Base-by-base conservation (phyloP, 768 basidiomycete genomes). In the Rhodotorula babjevae region DNA sequence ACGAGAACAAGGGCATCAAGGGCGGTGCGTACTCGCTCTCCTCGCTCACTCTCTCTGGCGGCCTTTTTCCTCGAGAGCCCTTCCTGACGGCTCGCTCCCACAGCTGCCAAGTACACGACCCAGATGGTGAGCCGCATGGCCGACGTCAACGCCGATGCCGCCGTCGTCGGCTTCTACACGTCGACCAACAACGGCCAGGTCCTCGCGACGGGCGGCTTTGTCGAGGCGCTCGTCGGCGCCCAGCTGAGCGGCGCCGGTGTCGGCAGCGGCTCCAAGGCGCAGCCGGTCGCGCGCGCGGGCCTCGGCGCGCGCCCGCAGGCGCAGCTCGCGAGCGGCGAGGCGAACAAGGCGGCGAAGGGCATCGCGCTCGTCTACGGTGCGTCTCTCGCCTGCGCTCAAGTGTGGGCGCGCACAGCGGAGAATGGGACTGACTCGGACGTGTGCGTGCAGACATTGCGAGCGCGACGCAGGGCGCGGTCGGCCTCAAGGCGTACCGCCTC, bases 291-390 rank as follows among this genome's bases (percentile, higher is more conserved):
- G 23, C 60, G 71, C 42, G 47, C 71, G 12, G 62, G 66, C 55
- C 44, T 67, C 42, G 62, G 72, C 40, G 16, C 40, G 27, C 36
- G 55, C 56, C 67, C 69, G 67, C 40, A 44, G 42, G 49, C 63
- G 52, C 70, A 67, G 65, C 31, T 67, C 19, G 57, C 63, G 58
- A 59, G n/a, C 6, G 68, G 74, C 5, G 53, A 68, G 25, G 67
- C 60, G 44, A 61, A 71, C 63, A 70, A 74, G 73, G 72, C 60
- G 47, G 77, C 72, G 6, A 63, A 65, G 49, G 77, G 77, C 18
- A 73, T 79, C 63, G 78, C 78, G 4, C 63, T 79, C 44, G 78
- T 79, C 44, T 79, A 78, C 72, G 78, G 77, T 79, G 60, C n/a
- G 62, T 68, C 40, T 2, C 42, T 36, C 33, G 10, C 29, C 9